Evolutionary conservation across 1,284 basidiomycete species (phyloP), one percentile per base, ranked within the genome.

Genomic region (Microbotryum violaceum): DNA sequence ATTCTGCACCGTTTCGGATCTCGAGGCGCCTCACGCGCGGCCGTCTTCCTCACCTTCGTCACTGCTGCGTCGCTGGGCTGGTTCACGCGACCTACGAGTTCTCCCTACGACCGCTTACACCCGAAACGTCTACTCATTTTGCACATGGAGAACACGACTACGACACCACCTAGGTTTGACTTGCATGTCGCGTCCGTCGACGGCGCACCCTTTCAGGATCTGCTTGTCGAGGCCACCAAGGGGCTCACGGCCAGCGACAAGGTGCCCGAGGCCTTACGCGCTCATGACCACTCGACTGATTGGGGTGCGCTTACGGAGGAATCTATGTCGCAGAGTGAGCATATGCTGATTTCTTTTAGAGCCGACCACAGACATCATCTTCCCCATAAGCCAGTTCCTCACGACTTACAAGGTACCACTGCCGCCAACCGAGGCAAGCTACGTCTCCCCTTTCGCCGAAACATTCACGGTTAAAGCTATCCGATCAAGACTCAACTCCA

Each of bases 111-210:
- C 72, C 74, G 72, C 16, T 83, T 83, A 78, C 93, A 97, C 74
- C 94, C 93, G 64, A 91, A 92, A 76, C 79, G 94, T 56, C 68
- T 96, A 49, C 92, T 89, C 70, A 81, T 93, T 25, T 78, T 97
- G 60, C 87, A 92, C 73, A 82, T 85, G 69, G 91, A 94, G 76
- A 93, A 97, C 74, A 72, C 76, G 54, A 77, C 75, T 18, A 73
- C 89, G 56, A 87, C 85, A 2, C 85, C 84, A 1, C 76, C 81
- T 29, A 84, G 87, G 66, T 85, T 86, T 68, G 82, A 86, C 64
- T 77, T 94, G 23, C 90, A 97, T 71, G 75, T 97, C 46, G 91
- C 89, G 5, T 80, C 85, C 3, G 86, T 91, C 16, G 93, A 97
- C 73, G 81, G 85, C 6, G 90, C 89, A 1, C 87, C 91, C 3